Percentiles rank a stretch among this genome's conserved stretches.
Conservation (phyloP, 176 grass and related monocot species). For the Eragrostis nindensis region DNA sequence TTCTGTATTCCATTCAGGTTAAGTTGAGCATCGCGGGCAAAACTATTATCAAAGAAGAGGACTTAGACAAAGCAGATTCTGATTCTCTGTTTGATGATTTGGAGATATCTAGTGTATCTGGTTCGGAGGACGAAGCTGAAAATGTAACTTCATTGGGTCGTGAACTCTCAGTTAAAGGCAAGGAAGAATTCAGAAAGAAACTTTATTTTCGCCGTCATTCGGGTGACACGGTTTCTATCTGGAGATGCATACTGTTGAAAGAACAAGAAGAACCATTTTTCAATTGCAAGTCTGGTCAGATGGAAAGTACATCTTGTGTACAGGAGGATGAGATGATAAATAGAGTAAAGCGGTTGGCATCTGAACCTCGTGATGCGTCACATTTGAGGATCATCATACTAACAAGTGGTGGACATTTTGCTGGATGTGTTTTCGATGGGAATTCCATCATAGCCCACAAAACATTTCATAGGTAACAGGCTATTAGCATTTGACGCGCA, state of each 20-base stretch:
- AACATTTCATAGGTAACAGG: constrained; percentile 95
- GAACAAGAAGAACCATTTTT: constrained; percentile 78
- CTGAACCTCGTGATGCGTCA: constrained; percentile 70
- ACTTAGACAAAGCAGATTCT: constrained; percentile 61
- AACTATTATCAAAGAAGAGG: constrained; percentile 89
- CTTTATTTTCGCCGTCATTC: constrained; percentile 60
- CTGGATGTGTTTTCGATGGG: constrained; percentile 93
- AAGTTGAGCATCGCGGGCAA: constrained; percentile 88
- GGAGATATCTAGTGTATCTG: constrained; percentile 95
- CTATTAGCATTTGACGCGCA: constrained; percentile 36
- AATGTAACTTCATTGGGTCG: constrained; percentile 44
- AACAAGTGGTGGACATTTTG: constrained; percentile 92
- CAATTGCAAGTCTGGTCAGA: constrained; percentile 51
- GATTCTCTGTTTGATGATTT: constrained; percentile 79
- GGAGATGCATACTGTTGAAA: constrained; percentile 73
- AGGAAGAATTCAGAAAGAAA: constrained; percentile 74
- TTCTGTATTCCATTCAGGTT: constrained; percentile 56
- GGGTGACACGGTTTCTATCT: constrained; percentile 68
- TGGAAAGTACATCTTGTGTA: constrained; percentile 48
- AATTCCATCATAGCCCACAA: constrained; percentile 81
- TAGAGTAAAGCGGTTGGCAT: constrained; percentile 64
- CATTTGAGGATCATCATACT: constrained; percentile 78
- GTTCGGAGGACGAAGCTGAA: constrained; percentile 87
- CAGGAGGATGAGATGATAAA: constrained; percentile 67
- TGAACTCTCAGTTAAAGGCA: constrained; percentile 57